A percentile compares a stretch with the other conserved stretches of the same genome.
phyloP scores from a whole-genome alignment of 805 yeast species.

The Candida cerambycidarum region DNA sequence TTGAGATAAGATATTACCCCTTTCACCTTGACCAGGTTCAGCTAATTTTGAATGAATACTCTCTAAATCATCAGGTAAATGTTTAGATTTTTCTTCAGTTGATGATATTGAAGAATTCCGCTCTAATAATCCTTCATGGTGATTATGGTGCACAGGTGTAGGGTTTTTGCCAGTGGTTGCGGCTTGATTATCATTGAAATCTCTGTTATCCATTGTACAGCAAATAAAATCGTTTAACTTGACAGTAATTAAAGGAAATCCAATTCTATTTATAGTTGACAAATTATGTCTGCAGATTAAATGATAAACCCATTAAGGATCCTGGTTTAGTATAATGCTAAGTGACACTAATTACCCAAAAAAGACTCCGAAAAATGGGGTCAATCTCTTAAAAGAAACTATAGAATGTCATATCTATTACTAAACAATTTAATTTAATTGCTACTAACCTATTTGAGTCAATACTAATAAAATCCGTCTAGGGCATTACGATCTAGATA shows the following conservation, averaged over 20 bases:
- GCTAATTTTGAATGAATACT: slow-evolving; percentile 20
- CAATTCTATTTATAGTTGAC: slow-evolving; percentile 4
- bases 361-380: background rate
- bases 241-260: too few species aligned
- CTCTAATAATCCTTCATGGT: slow-evolving; percentile 1
- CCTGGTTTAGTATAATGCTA: too few species aligned
- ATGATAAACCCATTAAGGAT: too few species aligned
- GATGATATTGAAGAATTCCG: slow-evolving; percentile 13
- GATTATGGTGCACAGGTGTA: background rate
- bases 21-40: slow-evolving; percentile 23
- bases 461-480: too few species aligned
- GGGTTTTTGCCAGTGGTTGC: background rate
- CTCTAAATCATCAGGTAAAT: slow-evolving; percentile 17
- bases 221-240: too few species aligned
- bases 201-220: background rate
- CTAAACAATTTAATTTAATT: background rate
- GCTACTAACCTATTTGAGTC: slow-evolving; percentile 4
- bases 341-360: background rate
- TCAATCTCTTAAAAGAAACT: background rate
- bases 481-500: too few species aligned
- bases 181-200: background rate
- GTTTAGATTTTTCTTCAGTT: slow-evolving; percentile 12
- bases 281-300: background rate
- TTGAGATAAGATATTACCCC: slow-evolving; percentile 51
- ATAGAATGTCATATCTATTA: background rate